A percentile compares a stretch with the other conserved stretches of the same genome.
phyloP scores from a whole-genome alignment of 2,329 filamentous ascomycete species.

The Aspergillus pseudonomiae region DNA sequence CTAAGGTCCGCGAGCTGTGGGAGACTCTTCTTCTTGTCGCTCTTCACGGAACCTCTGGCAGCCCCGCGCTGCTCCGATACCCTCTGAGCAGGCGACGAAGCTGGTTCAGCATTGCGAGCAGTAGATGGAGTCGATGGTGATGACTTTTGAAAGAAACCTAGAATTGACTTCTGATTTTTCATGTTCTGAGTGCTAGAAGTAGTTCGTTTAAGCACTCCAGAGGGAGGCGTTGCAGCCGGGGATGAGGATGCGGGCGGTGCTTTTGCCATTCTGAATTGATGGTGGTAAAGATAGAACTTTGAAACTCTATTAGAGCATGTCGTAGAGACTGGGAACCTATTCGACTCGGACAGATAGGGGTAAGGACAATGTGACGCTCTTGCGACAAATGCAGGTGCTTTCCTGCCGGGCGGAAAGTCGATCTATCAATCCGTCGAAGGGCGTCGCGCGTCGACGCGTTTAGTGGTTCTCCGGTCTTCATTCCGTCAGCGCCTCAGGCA shows the following conservation, averaged over 20 bases:
- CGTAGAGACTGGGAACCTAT: background rate
- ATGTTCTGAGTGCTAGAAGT: slow-evolving; percentile 47
- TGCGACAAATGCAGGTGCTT: background rate
- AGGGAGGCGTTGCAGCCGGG: slow-evolving; percentile 38
- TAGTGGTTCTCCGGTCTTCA: slow-evolving; percentile 27
- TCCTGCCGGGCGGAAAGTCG: slow-evolving; percentile 7
- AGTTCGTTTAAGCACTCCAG: slow-evolving; percentile 42
- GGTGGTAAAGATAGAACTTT: slow-evolving; percentile 2
- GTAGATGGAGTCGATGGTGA: slow-evolving; percentile 49
- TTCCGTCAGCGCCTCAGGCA: slow-evolving; percentile 11
- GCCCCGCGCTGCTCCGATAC: slow-evolving; percentile 33
- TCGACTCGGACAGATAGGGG: background rate
- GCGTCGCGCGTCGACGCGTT: slow-evolving; percentile 44
- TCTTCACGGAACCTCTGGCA: slow-evolving; percentile 45
- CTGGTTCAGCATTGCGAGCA: slow-evolving; percentile 34
- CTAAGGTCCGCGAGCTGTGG: slow-evolving; percentile 59
- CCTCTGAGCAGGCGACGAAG: slow-evolving; percentile 41
- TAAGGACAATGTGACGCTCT: background rate
- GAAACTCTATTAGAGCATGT: slow-evolving; percentile 1
- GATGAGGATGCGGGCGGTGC: slow-evolving; percentile 39
- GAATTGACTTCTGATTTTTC: slow-evolving; percentile 71
- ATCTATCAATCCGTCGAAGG: slow-evolving; percentile 25
- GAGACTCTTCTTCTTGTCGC: slow-evolving; percentile 50
- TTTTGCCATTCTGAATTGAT: slow-evolving; percentile 39
- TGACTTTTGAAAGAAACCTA: slow-evolving; percentile 75